These are phyloP conservation scores for Fusarium guadeloupense DNA, from an alignment of 2,329 filamentous ascomycete species.

Conservation along the genomic window DNA sequence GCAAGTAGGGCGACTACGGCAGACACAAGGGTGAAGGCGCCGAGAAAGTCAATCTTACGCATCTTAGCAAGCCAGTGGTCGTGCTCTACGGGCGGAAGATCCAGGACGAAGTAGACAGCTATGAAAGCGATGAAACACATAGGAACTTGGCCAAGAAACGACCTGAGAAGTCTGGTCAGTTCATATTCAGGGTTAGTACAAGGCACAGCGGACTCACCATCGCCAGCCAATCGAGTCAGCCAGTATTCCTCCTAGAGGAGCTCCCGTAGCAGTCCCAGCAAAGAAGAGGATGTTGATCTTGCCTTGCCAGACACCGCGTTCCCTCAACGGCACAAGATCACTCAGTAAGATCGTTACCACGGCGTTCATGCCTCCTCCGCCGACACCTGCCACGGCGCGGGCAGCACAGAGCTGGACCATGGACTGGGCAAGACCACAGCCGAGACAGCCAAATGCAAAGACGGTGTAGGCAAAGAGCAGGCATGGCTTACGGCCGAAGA, in stretches of 20 bases:
- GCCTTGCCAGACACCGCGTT: conserved; percentile 79
- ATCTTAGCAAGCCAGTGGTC: conserved; percentile 74
- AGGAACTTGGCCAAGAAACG: conserved; percentile 76
- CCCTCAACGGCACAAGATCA: conserved; percentile 74
- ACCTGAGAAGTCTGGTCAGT: conserved; percentile 53
- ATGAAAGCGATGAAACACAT: conserved; percentile 72
- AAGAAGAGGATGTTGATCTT: conserved; percentile 77
- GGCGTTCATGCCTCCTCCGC: conserved; percentile 76
- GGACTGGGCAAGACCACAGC: conserved; percentile 69
- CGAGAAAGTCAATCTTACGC: conserved; percentile 75
- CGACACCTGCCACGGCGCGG: conserved; percentile 63
- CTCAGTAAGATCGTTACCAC: conserved; percentile 72
- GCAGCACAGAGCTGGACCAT: conserved; percentile 74
- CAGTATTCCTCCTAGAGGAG: conserved; percentile 75
- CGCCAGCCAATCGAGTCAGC: conserved; percentile 79
- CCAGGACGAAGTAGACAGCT: conserved; percentile 69
- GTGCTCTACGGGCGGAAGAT: conserved; percentile 68
- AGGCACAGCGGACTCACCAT: conserved; percentile 59
- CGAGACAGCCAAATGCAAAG: conserved; percentile 71
- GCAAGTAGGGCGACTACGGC: conserved; percentile 73
- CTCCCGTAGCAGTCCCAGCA: conserved; percentile 72
- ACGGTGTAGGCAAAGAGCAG: conserved; percentile 71
- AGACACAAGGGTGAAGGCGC: conserved; percentile 70
- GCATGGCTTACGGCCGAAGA: conserved; percentile 74
- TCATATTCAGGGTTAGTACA: neutral